Evolutionary conservation across 1,139 yeast species (phyloP).

Genomic region (Sugiyamaella xylanicola): DNA sequence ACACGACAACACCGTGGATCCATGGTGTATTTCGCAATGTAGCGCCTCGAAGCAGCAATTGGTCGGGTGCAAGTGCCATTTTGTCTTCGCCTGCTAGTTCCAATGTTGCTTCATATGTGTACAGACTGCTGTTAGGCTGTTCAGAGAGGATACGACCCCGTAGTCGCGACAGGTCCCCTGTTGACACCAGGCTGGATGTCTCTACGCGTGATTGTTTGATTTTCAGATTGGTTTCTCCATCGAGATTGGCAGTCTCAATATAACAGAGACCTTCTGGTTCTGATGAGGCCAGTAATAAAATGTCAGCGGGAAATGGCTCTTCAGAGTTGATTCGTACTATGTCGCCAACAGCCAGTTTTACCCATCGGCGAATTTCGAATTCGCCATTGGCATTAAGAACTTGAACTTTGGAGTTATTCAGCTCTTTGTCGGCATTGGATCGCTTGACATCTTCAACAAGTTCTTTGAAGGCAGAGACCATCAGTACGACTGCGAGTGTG

Average conservation of each 20-base stretch:
- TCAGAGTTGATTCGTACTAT: slow-evolving; percentile 81
- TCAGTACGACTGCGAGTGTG: slow-evolving; percentile 76
- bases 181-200: slow-evolving; percentile 73
- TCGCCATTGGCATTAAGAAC: slow-evolving; percentile 64
- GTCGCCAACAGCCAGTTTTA: slow-evolving; percentile 88
- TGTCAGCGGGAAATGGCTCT: slow-evolving; percentile 93
- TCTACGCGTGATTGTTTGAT: slow-evolving; percentile 86
- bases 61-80: slow-evolving; percentile 85
- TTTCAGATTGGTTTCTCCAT: slow-evolving; percentile 96
- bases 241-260: slow-evolving; percentile 95
- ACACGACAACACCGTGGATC: slow-evolving; percentile 91
- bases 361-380: slow-evolving; percentile 76
- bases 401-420: slow-evolving; percentile 75
- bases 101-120: slow-evolving; percentile 92
- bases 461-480: slow-evolving; percentile 92
- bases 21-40: slow-evolving; percentile 91
- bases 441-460: slow-evolving; percentile 88
- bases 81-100: slow-evolving; percentile 53
- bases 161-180: slow-evolving; percentile 57
- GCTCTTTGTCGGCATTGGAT: slow-evolving; percentile 82
- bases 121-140: slow-evolving; percentile 90
- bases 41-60: slow-evolving; percentile 90
- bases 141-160: slow-evolving; percentile 73
- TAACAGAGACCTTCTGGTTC: slow-evolving; percentile 98
- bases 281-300: slow-evolving; percentile 80